Evolutionary conservation across 2,329 filamentous ascomycete genomes (phyloP).

Genomic region (Cladosporium phlei): DNA sequence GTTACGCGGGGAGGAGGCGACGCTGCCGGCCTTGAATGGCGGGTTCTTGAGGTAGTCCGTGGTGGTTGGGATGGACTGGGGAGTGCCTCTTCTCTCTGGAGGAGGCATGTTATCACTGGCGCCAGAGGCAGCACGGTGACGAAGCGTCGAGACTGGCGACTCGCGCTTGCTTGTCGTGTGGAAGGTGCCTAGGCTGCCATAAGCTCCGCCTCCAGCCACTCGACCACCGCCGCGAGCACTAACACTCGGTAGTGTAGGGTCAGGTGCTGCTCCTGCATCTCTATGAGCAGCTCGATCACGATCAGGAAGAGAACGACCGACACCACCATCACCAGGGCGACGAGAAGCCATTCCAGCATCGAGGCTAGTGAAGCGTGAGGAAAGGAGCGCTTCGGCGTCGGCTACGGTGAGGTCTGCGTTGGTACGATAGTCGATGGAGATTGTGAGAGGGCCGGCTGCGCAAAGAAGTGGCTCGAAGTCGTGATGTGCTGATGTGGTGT

Average conservation of each 20-base stretch:
- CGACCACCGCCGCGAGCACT: too few species aligned
- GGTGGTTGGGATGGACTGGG: constrained; percentile 37
- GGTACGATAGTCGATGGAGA: constrained; percentile 76
- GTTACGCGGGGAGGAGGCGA: constrained; percentile 66
- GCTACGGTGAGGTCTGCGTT: constrained; percentile 90
- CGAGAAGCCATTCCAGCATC: constrained; percentile 42
- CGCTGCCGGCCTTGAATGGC: constrained; percentile 90
- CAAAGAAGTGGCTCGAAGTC: constrained; percentile 80
- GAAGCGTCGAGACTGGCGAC: constrained; percentile 27
- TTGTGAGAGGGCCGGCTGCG: constrained; percentile 76
- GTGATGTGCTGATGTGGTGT: constrained; percentile 60
- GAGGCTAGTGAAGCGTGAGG: constrained; percentile 86
- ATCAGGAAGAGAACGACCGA: constrained; percentile 9
- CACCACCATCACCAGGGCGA: neutral
- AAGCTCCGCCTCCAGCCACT: constrained; percentile 24
- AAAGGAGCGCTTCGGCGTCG: constrained; percentile 83
- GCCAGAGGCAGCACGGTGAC: constrained; percentile 20
- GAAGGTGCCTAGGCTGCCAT: constrained; percentile 31
- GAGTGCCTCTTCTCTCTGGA: constrained; percentile 32
- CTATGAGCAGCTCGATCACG: too few species aligned
- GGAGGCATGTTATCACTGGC: constrained; percentile 18
- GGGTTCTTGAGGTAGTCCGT: constrained; percentile 77
- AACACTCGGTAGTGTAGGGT: too few species aligned
- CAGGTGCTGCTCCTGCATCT: constrained; percentile 8
- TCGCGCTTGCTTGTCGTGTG: constrained; percentile 27